Percentiles rank a stretch among this genome's conserved stretches.
phyloP scores from a whole-genome alignment of 495 filamentous ascomycete species.

The Aspergillus egyptiacus region DNA sequence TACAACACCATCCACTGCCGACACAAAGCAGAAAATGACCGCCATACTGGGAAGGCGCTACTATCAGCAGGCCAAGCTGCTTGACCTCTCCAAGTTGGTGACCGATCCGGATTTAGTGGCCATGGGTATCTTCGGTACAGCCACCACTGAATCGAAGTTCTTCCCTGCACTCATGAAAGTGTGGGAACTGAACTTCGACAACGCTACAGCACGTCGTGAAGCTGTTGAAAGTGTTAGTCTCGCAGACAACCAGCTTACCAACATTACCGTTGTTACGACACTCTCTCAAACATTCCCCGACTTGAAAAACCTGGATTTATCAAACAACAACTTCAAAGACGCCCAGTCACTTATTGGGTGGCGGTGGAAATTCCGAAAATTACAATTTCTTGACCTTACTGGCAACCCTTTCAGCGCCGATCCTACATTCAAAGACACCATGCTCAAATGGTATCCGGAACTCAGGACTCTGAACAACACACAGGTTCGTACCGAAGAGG shows the following conservation, averaged over 20 bases:
- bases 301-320: slow-evolving; percentile 78
- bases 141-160: slow-evolving; percentile 71
- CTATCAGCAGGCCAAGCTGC: slow-evolving; percentile 58
- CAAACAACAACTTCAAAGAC: slow-evolving; percentile 65
- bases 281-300: slow-evolving; percentile 73
- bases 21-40: slow-evolving; percentile 41
- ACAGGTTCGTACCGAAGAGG: slow-evolving; percentile 63
- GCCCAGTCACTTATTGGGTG: slow-evolving; percentile 55
- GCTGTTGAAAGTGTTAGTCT: slow-evolving; percentile 72
- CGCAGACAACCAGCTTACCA: slow-evolving; percentile 65
- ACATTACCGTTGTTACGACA: slow-evolving; percentile 60
- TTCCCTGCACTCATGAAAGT: slow-evolving; percentile 85
- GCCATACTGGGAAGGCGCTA: slow-evolving; percentile 70
- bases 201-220: slow-evolving; percentile 57
- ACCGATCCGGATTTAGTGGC: slow-evolving; percentile 59
- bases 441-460: slow-evolving; percentile 74
- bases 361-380: slow-evolving; percentile 67
- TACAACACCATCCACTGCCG: slow-evolving; percentile 33
- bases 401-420: slow-evolving; percentile 66
- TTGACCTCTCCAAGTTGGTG: slow-evolving; percentile 71
- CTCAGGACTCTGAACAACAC: slow-evolving; percentile 66
- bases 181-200: slow-evolving; percentile 65
- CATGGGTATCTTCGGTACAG: slow-evolving; percentile 69
- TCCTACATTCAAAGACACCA: slow-evolving; percentile 58
- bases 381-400: slow-evolving; percentile 72